Conservation (phyloP, 208 protist species). For the Zelonia costaricensis region DNA sequence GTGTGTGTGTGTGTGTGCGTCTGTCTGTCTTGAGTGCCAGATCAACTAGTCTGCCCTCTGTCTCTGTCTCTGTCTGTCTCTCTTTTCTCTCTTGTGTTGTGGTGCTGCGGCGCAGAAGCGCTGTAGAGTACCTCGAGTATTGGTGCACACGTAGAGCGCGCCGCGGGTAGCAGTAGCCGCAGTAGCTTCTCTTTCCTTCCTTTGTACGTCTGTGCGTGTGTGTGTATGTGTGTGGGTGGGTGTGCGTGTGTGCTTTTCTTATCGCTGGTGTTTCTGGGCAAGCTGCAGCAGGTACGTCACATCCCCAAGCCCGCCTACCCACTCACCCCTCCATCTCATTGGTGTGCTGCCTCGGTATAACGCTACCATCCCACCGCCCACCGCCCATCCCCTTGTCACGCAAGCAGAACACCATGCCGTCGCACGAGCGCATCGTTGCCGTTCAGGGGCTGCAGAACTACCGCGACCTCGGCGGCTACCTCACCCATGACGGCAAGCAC, state of each 20-base stretch:
- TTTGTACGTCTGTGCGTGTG: neutral
- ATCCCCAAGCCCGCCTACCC: neutral
- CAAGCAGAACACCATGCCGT: neutral
- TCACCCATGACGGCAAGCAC: conserved; percentile 23
- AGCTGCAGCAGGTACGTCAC: too few relatives aligned
- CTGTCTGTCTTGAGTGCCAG: neutral
- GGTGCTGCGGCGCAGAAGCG: too few relatives aligned
- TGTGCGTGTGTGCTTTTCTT: neutral
- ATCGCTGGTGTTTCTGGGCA: neutral
- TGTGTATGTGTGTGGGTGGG: too few relatives aligned
- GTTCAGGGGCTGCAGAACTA: conserved; percentile 31
- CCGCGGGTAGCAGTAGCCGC: too few relatives aligned
- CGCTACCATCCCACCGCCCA: neutral
- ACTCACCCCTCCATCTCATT: neutral
- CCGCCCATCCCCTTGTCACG: neutral
- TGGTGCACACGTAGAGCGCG: too few relatives aligned
- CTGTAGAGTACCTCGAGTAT: too few relatives aligned
- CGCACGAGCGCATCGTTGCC: conserved; percentile 12
- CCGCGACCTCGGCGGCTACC: conserved; percentile 53
- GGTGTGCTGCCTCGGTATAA: neutral
- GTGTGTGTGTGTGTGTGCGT: neutral
- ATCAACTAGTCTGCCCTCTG: neutral
- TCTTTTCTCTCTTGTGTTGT: conserved; percentile 3
- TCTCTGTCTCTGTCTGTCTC: neutral
- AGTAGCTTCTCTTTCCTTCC: neutral